Conservation (phyloP, 306 rosid genomes). For the Trifolium subterraneum region DNA sequence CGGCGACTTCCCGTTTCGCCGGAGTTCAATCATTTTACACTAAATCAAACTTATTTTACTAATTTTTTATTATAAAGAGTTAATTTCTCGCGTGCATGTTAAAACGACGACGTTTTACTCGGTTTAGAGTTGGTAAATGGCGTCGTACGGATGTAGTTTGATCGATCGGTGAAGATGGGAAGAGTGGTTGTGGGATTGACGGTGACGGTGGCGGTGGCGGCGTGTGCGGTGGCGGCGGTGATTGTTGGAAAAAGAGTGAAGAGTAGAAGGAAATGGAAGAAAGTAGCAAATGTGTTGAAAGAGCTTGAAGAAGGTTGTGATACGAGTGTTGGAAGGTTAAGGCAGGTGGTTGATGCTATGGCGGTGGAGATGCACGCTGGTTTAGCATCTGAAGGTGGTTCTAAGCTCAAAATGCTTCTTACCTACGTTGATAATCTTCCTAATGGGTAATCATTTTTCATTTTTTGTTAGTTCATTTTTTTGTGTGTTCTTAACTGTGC, state of each 20-base stretch:
- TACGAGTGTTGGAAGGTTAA: constrained; percentile 68
- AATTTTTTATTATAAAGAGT: too few species aligned
- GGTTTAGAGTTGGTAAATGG: constrained; percentile 49
- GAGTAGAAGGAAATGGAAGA: constrained; percentile 80
- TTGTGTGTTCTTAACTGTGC: constrained; percentile 36
- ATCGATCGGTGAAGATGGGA: constrained; percentile 69
- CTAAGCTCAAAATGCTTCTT: constrained; percentile 97
- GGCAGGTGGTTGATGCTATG: constrained; percentile 93
- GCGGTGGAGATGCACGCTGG: constrained; percentile 99
- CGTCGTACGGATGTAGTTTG: constrained; percentile 57
- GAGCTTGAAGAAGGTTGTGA: constrained; percentile 80
- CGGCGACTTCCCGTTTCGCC: constrained; percentile 5
- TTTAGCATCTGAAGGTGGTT: constrained; percentile 94
- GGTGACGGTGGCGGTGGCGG: constrained; percentile 67
- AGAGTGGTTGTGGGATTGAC: constrained; percentile 73
- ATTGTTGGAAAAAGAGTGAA: constrained; percentile 73
- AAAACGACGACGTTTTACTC: constrained; percentile 64
- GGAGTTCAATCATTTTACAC: background rate
- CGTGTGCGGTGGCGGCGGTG: constrained; percentile 80
- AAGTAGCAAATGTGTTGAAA: constrained; percentile 63
- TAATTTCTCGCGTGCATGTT: constrained; percentile 58
- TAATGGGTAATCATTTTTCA: constrained; percentile 65
- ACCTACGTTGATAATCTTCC: constrained; percentile 87
- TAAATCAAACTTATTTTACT: background rate
- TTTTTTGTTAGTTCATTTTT: background rate